These are phyloP conservation scores for Galerina sulciceps DNA, from an alignment of 768 basidiomycete species.

Conservation along the genomic window DNA sequence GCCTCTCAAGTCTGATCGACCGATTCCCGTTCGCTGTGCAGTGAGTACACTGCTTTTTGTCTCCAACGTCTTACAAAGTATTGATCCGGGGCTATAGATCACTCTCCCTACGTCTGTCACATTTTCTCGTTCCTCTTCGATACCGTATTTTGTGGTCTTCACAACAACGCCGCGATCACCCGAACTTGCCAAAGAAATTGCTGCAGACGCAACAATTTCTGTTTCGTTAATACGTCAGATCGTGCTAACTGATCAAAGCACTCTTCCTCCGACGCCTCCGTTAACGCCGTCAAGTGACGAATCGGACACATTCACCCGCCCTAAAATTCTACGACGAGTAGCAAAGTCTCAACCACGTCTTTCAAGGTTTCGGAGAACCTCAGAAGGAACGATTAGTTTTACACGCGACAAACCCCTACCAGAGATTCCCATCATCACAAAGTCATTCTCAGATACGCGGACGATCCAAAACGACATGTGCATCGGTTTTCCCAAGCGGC, in stretches of 20 bases:
- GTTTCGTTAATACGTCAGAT: conserved; percentile 68
- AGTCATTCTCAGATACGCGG: conserved; percentile 44
- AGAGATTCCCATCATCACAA: conserved; percentile 37
- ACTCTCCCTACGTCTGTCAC: conserved; percentile 65
- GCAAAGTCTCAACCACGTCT: conserved; percentile 33
- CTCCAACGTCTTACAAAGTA: not conserved
- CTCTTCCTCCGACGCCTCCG: conserved; percentile 50
- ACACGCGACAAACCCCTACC: conserved; percentile 46
- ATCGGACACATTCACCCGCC: conserved; percentile 29
- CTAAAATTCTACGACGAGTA: conserved; percentile 40
- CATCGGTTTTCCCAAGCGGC: conserved; percentile 75
- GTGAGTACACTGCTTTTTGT: conserved; percentile 43
- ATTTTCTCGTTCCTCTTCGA: conserved; percentile 63
- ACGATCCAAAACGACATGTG: conserved; percentile 55
- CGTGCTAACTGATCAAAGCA: conserved; percentile 47
- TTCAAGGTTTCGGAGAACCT: conserved; percentile 24
- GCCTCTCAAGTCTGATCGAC: conserved; percentile 64
- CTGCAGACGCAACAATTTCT: conserved; percentile 72
- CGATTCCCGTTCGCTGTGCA: conserved; percentile 67
- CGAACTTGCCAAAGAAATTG: conserved; percentile 63
- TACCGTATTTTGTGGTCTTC: conserved; percentile 78
- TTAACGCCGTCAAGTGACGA: conserved; percentile 56
- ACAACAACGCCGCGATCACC: conserved; percentile 63
- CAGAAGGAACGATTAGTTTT: conserved; percentile 23
- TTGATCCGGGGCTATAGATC: conserved; percentile 41